Evolutionary conservation across 78 protist genomes (phyloP).

Genomic region (Dictyostelium purpureum): DNA sequence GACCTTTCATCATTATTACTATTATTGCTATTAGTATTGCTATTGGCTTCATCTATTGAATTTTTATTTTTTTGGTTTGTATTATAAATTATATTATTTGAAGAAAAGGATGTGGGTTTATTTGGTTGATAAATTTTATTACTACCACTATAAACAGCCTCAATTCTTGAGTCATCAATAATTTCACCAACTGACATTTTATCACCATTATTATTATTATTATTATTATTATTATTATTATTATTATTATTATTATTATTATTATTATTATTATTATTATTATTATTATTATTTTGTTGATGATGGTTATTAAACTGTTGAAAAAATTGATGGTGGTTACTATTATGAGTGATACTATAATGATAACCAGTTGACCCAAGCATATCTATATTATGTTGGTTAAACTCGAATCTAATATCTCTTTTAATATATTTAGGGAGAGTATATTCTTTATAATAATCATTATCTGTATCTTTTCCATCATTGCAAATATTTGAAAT

Average conservation of each 20-base stretch:
- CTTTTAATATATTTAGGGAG: too few relatives aligned
- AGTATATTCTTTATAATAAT: background rate
- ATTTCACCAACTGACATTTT: background rate
- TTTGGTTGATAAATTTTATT: background rate
- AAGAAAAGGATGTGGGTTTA: background rate
- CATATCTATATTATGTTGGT: too few relatives aligned
- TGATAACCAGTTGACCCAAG: too few relatives aligned
- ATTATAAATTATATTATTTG: background rate
- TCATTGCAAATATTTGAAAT: background rate
- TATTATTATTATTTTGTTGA: background rate
- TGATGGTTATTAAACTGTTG: too few relatives aligned
- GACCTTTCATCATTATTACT: too few relatives aligned
- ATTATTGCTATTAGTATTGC: background rate
- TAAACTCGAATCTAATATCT: too few relatives aligned
- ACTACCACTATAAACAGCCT: background rate
- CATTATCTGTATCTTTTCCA: background rate
- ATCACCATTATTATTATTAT: background rate
- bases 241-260: background rate
- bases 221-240: background rate
- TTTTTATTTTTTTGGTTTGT: background rate
- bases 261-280: background rate
- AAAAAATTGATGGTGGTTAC: too few relatives aligned
- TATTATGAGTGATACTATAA: too few relatives aligned
- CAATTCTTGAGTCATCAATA: background rate
- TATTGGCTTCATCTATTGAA: background rate